phyloP scores from a whole-genome alignment of 1,284 basidiomycete genomes.

The Ustilago trichophora region DNA sequence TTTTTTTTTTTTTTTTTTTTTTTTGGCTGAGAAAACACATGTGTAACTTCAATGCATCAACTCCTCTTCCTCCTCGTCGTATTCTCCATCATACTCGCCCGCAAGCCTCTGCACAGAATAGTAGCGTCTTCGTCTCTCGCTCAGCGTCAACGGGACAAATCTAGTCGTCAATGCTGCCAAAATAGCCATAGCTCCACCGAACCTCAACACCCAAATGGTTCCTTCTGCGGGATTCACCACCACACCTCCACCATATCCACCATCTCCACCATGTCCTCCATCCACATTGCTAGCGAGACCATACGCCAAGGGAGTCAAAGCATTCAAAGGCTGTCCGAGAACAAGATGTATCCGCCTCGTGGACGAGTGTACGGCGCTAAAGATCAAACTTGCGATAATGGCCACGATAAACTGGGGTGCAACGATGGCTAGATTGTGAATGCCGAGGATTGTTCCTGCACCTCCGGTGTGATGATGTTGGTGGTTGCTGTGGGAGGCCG shows the following conservation, averaged over 20 bases:
- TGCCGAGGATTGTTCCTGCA: conserved; percentile 91
- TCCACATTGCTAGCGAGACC: background rate
- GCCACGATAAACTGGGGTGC: conserved; percentile 71
- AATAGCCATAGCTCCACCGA: conserved; percentile 76
- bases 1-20: too few species aligned
- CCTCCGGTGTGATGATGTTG: too few species aligned
- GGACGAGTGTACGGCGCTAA: conserved; percentile 69
- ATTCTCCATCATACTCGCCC: background rate
- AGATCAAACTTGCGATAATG: conserved; percentile 85
- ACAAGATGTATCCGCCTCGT: conserved; percentile 19
- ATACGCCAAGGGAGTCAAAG: background rate
- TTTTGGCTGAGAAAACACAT: too few species aligned
- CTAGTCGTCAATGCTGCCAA: conserved; percentile 54
- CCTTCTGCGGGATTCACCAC: conserved; percentile 67
- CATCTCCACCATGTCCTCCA: background rate
- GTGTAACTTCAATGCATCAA: too few species aligned
- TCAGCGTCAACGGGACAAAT: conserved; percentile 54
- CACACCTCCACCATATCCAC: background rate
- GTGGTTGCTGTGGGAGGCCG: too few species aligned
- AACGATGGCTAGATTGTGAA: conserved; percentile 82
- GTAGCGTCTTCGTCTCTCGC: conserved; percentile 20
- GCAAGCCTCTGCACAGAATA: too few species aligned
- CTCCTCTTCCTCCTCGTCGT: background rate
- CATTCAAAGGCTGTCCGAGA: conserved; percentile 67
- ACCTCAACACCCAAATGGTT: conserved; percentile 87